Evolutionary conservation across 148 eudicot species (phyloP), one percentile per base, ranked within the genome.

Genomic region (Rhododendron henanense): DNA sequence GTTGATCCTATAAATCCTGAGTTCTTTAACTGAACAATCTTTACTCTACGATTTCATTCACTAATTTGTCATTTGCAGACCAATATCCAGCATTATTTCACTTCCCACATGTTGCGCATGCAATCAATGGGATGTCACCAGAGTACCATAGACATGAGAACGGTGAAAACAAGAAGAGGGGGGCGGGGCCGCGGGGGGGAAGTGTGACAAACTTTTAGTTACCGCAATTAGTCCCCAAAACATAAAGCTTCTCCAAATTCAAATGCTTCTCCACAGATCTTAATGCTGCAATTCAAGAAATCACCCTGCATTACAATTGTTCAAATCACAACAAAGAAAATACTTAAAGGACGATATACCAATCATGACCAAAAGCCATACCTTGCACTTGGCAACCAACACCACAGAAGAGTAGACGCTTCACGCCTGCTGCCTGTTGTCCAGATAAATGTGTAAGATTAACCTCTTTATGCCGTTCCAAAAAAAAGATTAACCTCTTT

Each of bases 311-410:
- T 93, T 90, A 91, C 76, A 88, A 91, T 89, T 83, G 85, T 91
- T 88, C 87, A 90, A 87, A 94, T 93, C 93, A 95, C 86, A 82
- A 87, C 82, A 88, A 91, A 53, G 89, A 87, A 88, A 82, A 65
- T 19, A 87, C 48, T 65, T 63, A 9, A 88, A 86, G 84, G 50
- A 5, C 81, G 48, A 84, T 21, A 76, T 28, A 5, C 67, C 16
- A 73, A 78, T 65, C 84, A 59, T 85, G 35, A 61, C 61, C 76
- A 80, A 15, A 85, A 65, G 81, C 18, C 65, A 86, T 89, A 95
- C 99, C 99, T 92, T 96, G 99, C 82, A 96, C 99, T 92, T 96
- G 99, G 91, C 99, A 96, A 84, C 99, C 99, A 81, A 96, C 99
- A 79, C 99, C 99, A 79, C 99, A 96, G 79, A 96, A 96, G 55